A percentile compares a stretch with the other conserved stretches of the same genome.
These are phyloP conservation scores for Lepiota subincarnata DNA, from an alignment of 768 basidiomycete genomes.

Conservation along the genomic window DNA sequence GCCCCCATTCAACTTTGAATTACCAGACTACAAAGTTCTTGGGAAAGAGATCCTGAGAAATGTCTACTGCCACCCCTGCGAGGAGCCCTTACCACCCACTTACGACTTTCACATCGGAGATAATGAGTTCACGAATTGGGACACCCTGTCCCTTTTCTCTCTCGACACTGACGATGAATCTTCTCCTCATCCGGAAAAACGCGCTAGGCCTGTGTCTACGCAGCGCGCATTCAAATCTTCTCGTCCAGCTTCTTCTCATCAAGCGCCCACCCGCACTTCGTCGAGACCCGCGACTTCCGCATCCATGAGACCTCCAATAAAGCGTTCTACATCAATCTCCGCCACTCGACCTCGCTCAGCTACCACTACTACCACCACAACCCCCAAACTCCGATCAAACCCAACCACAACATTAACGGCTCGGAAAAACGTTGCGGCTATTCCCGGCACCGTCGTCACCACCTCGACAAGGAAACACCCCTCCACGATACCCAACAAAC, in stretches of 20 bases:
- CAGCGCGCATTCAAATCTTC: not conserved
- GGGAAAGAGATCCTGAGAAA: conserved; percentile 32
- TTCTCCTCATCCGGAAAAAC: not conserved
- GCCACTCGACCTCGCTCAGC: not conserved
- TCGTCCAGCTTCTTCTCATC: not conserved
- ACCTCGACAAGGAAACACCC: not conserved
- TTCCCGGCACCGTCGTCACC: too few species aligned
- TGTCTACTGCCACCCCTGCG: conserved; percentile 28
- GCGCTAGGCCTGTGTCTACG: not conserved
- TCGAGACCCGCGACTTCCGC: not conserved
- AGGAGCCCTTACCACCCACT: conserved; percentile 29
- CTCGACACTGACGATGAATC: conserved; percentile 14
- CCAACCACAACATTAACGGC: not conserved
- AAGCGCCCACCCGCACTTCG: not conserved
- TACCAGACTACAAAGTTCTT: conserved; percentile 40
- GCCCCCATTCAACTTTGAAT: conserved; percentile 40
- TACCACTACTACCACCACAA: too few species aligned
- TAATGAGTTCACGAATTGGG: conserved; percentile 23
- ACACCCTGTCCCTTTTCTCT: conserved; percentile 24
- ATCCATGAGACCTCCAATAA: not conserved
- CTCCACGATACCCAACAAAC: not conserved
- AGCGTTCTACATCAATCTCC: not conserved
- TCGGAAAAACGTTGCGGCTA: not conserved
- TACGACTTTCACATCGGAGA: conserved; percentile 23
- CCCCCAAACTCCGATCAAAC: not conserved